Base-by-base conservation (phyloP, 2,329 filamentous ascomycete genomes). In the Pseudogymnoascus sp. region DNA sequence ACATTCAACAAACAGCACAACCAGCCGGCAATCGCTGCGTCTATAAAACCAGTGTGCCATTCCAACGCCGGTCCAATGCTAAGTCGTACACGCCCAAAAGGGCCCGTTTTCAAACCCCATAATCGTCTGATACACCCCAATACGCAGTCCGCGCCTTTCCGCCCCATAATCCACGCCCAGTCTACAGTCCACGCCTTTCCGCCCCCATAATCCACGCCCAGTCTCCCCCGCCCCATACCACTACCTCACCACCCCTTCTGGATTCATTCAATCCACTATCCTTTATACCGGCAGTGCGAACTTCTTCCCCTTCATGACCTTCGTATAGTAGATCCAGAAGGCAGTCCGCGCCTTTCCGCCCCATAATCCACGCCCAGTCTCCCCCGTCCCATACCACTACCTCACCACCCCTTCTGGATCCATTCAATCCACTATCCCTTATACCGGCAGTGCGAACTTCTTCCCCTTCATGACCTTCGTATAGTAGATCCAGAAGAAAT, bases 401-500 rank as follows among this genome's bases (percentile, higher is more conserved):
- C n/a, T 52, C 10, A 31, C 19, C 8, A 11, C 26, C 14, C 26
- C n/a, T 6, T 3, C 7, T 19, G 16, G 16, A 55, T 7, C n/a
- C 10, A 21, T 55, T n/a, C 8, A 19, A 4, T 21, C 49, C 16
- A 33, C 5, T 10, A 7, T 3, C n/a, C 23, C 68, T 80, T 84
- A 93, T 68, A 93, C 90, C 1, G 90, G 90, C 64, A 93, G 80
- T 76, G 91, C 90, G 76, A 93, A 93, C 80, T 91, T 92, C 81
- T 91, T 90, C 69, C 90, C 90, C 80, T 92, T 91, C 77, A 92
- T 79, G 58, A 93, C 88, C 86, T 97, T 97, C 64, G 89, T 96
- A 79, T 97, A 99, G 80, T 99, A 99, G 72, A 99, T 93, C 83
- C 92, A 99, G 84, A 99, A 99, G 80, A 99, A 99, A 79, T 99